Evolutionary conservation across 108 stramenopile species (phyloP).

Genomic region (Fragilaria crotonensis): DNA sequence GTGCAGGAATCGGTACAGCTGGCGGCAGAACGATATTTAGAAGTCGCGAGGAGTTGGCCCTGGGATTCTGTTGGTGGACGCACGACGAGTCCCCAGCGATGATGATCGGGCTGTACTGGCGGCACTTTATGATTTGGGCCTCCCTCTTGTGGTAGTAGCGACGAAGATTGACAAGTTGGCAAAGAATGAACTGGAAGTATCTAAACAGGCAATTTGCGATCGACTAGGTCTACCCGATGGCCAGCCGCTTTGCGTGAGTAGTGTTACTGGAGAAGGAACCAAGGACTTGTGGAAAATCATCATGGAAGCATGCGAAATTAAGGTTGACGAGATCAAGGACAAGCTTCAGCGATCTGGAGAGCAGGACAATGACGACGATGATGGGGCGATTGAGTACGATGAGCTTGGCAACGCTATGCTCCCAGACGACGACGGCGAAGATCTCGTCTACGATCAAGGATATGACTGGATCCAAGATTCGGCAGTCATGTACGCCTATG

Average conservation of each 20-base stretch:
- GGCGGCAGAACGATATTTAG: constrained; percentile 77
- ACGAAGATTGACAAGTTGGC: constrained; percentile 86
- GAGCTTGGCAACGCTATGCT: constrained; percentile 1
- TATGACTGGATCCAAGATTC: constrained; percentile 72
- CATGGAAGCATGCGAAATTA: constrained; percentile 69
- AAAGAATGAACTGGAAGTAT: constrained; percentile 25
- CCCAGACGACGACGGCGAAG: constrained; percentile 38
- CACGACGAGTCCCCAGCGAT: constrained; percentile 63
- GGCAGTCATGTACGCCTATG: constrained; percentile 27
- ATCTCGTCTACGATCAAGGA: constrained; percentile 65
- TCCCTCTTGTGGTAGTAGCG: constrained; percentile 81
- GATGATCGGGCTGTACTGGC: constrained; percentile 83
- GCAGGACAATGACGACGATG: constrained; percentile 21
- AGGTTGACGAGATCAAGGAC: constrained; percentile 49
- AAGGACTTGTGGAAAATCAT: constrained; percentile 75
- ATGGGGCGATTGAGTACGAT: constrained; percentile 15
- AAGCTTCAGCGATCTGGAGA: constrained; percentile 37
- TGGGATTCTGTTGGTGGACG: constrained; percentile 85
- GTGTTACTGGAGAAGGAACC: constrained; percentile 66
- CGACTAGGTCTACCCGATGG: constrained; percentile 72
- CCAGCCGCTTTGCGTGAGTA: constrained; percentile 66
- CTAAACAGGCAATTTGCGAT: constrained; percentile 25
- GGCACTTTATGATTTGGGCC: constrained; percentile 76
- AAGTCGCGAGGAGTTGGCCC: constrained; percentile 72
- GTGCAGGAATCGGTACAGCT: constrained; percentile 76